These are phyloP conservation scores for Cutaneotrichosporon sp. DNA, from an alignment of 1,284 basidiomycete species.

Conservation along the genomic window DNA sequence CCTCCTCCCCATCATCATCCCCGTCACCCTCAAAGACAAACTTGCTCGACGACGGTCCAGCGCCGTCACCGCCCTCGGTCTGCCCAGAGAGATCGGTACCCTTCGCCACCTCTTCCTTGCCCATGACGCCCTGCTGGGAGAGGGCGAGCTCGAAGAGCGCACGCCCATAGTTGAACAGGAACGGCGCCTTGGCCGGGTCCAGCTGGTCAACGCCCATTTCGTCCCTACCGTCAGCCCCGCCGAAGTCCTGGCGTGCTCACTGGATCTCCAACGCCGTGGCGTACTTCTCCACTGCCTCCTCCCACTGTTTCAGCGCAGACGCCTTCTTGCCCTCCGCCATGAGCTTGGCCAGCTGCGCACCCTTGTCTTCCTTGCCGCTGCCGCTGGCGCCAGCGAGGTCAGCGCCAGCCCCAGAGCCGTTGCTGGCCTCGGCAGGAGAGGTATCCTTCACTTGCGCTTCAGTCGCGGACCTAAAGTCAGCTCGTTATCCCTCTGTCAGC, in stretches of 20 bases:
- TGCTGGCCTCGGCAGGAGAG: too few relatives aligned
- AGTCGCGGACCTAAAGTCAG: constrained; percentile 1
- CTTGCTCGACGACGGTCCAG: constrained; percentile 13
- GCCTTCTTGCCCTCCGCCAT: constrained; percentile 53
- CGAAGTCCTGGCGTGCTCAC: constrained; percentile 50
- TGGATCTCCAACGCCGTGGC: constrained; percentile 73
- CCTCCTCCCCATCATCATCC: constrained; percentile 24
- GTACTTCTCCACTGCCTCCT: constrained; percentile 77
- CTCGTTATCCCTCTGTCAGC: background rate
- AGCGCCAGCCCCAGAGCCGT: background rate
- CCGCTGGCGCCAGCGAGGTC: background rate
- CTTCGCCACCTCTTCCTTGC: constrained; percentile 61
- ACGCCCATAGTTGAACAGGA: constrained; percentile 79
- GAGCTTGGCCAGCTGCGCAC: constrained; percentile 29
- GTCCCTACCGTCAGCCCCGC: constrained; percentile 53
- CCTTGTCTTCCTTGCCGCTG: constrained; percentile 3
- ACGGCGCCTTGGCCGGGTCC: constrained; percentile 68
- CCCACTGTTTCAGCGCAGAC: constrained; percentile 78
- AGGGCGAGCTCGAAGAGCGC: constrained; percentile 84
- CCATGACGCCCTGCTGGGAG: constrained; percentile 69
- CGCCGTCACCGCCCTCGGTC: constrained; percentile 9
- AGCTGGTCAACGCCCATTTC: constrained; percentile 62
- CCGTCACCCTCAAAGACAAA: constrained; percentile 38
- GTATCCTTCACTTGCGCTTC: background rate
- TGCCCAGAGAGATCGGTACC: constrained; percentile 49